Conservation (phyloP, 2,329 filamentous ascomycete genomes). For the Colletotrichum graminicola region DNA sequence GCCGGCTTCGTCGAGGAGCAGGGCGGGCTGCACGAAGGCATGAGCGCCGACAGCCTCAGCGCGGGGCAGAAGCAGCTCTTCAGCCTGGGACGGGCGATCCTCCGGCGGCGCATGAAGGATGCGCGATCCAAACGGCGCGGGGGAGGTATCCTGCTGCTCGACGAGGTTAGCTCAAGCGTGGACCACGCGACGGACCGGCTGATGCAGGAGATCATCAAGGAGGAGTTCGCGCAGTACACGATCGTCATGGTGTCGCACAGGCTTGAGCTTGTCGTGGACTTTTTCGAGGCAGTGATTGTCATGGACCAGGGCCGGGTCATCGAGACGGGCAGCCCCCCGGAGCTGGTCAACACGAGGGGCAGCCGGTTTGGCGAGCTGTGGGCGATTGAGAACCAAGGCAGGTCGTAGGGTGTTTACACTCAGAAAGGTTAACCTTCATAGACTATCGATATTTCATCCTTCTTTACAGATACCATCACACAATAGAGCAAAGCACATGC, state of each 20-base stretch:
- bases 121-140: conserved; percentile 27
- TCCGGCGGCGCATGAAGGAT: conserved; percentile 55
- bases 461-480: no score
- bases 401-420: no score
- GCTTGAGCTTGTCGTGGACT: conserved; percentile 64
- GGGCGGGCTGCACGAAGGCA: conserved; percentile 47
- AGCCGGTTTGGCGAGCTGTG: conserved; percentile 51
- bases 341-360: conserved; percentile 42
- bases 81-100: conserved; percentile 67
- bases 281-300: conserved; percentile 61
- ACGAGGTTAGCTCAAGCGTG: conserved; percentile 59
- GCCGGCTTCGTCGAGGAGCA: conserved; percentile 45
- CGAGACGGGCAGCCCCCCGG: conserved; percentile 45
- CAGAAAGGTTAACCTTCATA: no score
- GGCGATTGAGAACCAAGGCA: conserved; percentile 44
- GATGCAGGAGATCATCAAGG: conserved; percentile 56
- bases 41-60: conserved; percentile 60
- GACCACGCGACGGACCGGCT: conserved; percentile 56
- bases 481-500: no score
- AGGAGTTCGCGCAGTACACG: conserved; percentile 61
- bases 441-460: no score
- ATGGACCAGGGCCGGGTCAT: conserved; percentile 62
- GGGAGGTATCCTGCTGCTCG: conserved; percentile 54
- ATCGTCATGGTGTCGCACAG: conserved; percentile 64
- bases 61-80: conserved; percentile 72